These are phyloP conservation scores for Zizania palustris DNA, from an alignment of 202 grass and related monocot genomes.

Conservation along the genomic window DNA sequence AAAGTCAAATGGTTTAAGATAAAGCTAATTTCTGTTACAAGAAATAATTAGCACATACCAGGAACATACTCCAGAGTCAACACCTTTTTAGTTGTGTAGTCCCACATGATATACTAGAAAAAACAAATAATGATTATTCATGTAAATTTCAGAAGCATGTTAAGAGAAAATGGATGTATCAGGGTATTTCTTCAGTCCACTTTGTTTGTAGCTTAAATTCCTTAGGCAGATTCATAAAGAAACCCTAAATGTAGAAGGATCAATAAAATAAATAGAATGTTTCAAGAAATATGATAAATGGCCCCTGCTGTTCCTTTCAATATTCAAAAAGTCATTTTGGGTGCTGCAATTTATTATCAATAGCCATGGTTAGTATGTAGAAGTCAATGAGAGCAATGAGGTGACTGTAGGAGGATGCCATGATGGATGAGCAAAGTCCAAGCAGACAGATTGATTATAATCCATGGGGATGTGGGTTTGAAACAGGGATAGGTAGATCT, in stretches of 20 bases:
- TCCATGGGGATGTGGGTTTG: not conserved
- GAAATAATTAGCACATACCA: slow-evolving; percentile 58
- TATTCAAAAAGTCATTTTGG: not conserved
- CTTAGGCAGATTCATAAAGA: slow-evolving; percentile 3
- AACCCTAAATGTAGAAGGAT: not conserved
- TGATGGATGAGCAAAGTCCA: not conserved
- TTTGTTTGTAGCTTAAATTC: slow-evolving; percentile 15
- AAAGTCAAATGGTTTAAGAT: slow-evolving; percentile 23
- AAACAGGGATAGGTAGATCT: not conserved
- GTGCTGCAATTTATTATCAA: not conserved
- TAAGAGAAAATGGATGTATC: not conserved
- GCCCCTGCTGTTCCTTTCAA: not conserved
- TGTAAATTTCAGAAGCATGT: slow-evolving; percentile 25
- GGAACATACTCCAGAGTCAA: slow-evolving; percentile 91
- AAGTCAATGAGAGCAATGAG: not conserved
- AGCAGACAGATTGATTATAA: not conserved
- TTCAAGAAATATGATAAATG: not conserved
- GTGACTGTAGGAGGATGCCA: slow-evolving; percentile 9
- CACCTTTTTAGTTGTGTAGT: slow-evolving; percentile 86
- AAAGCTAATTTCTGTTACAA: slow-evolving; percentile 22
- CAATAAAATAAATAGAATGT: not conserved
- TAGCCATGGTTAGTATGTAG: not conserved
- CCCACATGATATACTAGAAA: slow-evolving; percentile 91
- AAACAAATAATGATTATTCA: slow-evolving; percentile 41
- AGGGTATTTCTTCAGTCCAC: slow-evolving; percentile 28